These are phyloP conservation scores for Saccharomycopsis lassenensis DNA, from an alignment of 805 yeast genomes.

Conservation along the genomic window DNA sequence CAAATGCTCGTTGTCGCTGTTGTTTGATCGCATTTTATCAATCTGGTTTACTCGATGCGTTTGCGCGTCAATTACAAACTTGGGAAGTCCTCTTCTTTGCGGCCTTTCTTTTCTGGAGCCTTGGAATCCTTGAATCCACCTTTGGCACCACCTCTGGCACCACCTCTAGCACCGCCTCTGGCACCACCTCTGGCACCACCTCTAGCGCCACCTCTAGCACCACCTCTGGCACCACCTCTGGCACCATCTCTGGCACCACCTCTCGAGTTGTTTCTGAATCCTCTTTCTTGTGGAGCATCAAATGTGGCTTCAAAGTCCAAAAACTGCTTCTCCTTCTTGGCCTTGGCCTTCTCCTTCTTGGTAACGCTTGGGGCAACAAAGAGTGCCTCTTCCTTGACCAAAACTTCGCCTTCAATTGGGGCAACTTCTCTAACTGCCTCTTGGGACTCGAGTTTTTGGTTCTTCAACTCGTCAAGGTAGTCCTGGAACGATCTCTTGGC, in stretches of 20 bases:
- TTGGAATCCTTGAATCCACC: slow-evolving; percentile 22
- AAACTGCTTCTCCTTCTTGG: slow-evolving; percentile 69
- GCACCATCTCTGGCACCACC: too few relatives aligned
- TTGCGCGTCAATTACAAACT: too few relatives aligned
- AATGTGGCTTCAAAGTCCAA: slow-evolving; percentile 68
- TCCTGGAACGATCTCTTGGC: slow-evolving; percentile 65
- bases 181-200: slow-evolving; percentile 24
- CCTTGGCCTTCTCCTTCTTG: slow-evolving; percentile 64
- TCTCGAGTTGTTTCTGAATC: slow-evolving; percentile 25
- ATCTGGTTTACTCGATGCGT: too few relatives aligned
- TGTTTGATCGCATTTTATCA: too few relatives aligned
- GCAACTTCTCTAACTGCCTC: slow-evolving; percentile 30
- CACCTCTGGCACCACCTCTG: slow-evolving; percentile 26
- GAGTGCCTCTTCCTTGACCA: slow-evolving; percentile 49
- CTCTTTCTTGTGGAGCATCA: slow-evolving; percentile 31
- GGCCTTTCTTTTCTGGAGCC: too few relatives aligned
- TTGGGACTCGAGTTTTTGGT: slow-evolving; percentile 32
- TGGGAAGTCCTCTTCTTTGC: too few relatives aligned
- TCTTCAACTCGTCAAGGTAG: slow-evolving; percentile 62
- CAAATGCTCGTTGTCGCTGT: too few relatives aligned
- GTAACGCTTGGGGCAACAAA: slow-evolving; percentile 48
- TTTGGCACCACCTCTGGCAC: slow-evolving; percentile 24
- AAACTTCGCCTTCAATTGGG: slow-evolving; percentile 40
- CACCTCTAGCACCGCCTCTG: slow-evolving; percentile 22
- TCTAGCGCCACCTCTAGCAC: slow-evolving; percentile 24